phyloP scores from a whole-genome alignment of 2,329 filamentous ascomycete species.

The Parafenestella ontariensis region DNA sequence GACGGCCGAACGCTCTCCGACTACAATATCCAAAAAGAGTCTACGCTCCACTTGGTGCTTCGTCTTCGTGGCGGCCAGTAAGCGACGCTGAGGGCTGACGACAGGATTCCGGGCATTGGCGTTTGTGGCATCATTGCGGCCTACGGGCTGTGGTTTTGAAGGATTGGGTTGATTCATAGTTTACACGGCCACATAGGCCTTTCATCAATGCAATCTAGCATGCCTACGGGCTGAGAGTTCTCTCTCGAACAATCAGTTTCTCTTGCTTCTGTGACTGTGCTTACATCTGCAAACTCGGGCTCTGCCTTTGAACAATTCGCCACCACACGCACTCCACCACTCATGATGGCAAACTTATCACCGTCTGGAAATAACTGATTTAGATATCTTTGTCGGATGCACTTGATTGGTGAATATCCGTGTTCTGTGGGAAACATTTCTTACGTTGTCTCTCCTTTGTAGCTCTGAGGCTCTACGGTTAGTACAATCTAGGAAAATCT shows the following conservation, averaged over 20 bases:
- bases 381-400: too few species aligned
- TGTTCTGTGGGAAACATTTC: too few species aligned
- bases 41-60: conserved; percentile 69
- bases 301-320: not conserved
- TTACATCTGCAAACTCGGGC: not conserved
- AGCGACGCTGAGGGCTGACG: conserved; percentile 21
- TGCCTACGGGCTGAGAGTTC: conserved; percentile 41
- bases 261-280: not conserved
- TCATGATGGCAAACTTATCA: too few species aligned
- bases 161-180: conserved; percentile 39
- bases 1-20: conserved; percentile 90
- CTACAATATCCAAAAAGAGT: conserved; percentile 92
- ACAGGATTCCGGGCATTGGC: conserved; percentile 36
- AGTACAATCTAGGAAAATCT: too few species aligned
- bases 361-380: too few species aligned
- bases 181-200: conserved; percentile 25
- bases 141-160: conserved; percentile 27
- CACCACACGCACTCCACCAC: not conserved
- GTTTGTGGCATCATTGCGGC: conserved; percentile 36
- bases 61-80: conserved; percentile 65
- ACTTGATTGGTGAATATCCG: too few species aligned
- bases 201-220: conserved; percentile 39
- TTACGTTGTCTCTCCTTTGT: too few species aligned
- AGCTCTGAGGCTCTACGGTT: too few species aligned
- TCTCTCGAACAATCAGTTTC: conserved; percentile 19